These are phyloP conservation scores for Fusarium graminum DNA, from an alignment of 2,329 filamentous ascomycete genomes.

Conservation along the genomic window DNA sequence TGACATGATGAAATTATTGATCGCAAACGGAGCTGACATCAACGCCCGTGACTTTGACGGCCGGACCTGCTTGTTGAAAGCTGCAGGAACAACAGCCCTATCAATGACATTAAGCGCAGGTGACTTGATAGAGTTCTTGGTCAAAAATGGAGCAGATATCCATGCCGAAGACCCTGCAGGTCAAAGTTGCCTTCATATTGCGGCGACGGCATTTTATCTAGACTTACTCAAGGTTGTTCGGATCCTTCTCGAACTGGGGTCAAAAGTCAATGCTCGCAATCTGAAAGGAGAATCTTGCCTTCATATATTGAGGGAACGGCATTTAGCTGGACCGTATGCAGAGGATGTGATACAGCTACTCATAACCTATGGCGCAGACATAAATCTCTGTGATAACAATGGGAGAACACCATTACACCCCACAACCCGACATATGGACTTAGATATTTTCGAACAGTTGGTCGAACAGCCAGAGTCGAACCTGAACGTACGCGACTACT, in stretches of 20 bases:
- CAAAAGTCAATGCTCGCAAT: accelerated
- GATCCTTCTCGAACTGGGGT: not conserved
- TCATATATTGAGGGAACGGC: not conserved
- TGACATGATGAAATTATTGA: no score
- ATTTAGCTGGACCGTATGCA: accelerated
- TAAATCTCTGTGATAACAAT: accelerated
- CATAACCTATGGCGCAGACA: accelerated
- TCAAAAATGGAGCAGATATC: not conserved
- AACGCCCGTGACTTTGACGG: no score
- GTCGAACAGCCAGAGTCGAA: accelerated
- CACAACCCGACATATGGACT: accelerated
- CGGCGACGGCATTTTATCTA: accelerated
- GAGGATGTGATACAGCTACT: accelerated
- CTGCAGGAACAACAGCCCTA: no score
- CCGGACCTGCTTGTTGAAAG: no score
- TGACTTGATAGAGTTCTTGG: accelerated
- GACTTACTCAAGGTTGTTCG: accelerated
- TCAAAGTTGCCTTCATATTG: accelerated
- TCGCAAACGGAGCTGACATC: no score
- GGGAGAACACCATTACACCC: not conserved
- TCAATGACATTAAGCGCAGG: accelerated
- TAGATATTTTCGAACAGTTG: not conserved
- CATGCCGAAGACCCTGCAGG: accelerated
- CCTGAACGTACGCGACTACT: not conserved
- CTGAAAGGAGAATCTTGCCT: accelerated